Base-by-base conservation (phyloP, 2,329 filamentous ascomycete genomes). In the Phyllosticta paracitricarpa region DNA sequence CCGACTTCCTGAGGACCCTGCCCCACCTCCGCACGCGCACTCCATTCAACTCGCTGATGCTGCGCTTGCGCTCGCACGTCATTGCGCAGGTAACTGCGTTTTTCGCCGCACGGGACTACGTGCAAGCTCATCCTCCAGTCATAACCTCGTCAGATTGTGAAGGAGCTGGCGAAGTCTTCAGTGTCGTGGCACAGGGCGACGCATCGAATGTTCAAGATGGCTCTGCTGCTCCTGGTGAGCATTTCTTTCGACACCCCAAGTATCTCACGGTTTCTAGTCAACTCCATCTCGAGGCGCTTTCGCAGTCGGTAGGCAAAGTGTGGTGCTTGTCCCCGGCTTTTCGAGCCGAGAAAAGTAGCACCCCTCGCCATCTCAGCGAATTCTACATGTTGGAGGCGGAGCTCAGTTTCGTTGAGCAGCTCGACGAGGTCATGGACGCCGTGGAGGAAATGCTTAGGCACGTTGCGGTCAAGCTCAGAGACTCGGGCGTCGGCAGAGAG, bases 351-450 rank as follows among this genome's bases (percentile, higher is more conserved):
- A 87, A 86, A 71, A 97, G 91, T 74, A 92, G 97, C 70, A 97
- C 94, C 0, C 87, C 91, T 5, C 86, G 94, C 28, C 94, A 99
- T 75, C 79, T 99, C 64, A 96, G 91, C 77, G 94, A 99, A 71
- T 97, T 99, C 70, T 97, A 97, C 76, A 97, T 99, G 94, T 83
- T 99, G 2, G 94, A 99, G 75, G 92, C 87, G 17, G 94, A 99
- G 74, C 79, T 92, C 71, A 87, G 85, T 68, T 96, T 96, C 72
- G 83, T 87, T 52, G 81, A 89, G 55, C 78, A 85, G 65, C 79
- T 96, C 65, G 77, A 82, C 30, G 78, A 82, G 26, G 80, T 99
- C 67, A 94, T 96, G 82, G 79, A 86, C 61, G 74, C 93, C n/a
- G 83, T 91, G 2, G 91, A 97, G 73, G 79, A 86, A 60, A 85